Percentiles rank a stretch among this genome's conserved stretches.
Evolutionary conservation across 345 rosid species (phyloP).

Genomic region (Lepidium aucheri): DNA sequence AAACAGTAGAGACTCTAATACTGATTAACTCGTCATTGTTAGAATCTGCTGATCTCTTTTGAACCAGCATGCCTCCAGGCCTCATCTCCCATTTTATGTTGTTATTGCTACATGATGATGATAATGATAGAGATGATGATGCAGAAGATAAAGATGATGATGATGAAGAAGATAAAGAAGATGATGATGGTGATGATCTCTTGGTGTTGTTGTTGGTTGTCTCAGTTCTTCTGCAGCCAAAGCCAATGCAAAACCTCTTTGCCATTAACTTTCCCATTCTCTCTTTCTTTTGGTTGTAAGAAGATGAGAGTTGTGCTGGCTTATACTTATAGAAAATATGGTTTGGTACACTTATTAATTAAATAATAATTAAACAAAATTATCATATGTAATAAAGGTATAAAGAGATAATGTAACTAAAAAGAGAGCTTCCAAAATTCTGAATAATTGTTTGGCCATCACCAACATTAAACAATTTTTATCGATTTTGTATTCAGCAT

Average conservation of each 20-base stretch:
- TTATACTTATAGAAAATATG: constrained; percentile 17
- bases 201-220: constrained; percentile 17
- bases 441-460: too few species aligned
- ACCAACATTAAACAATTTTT: too few species aligned
- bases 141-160: background rate
- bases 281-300: background rate
- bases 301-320: constrained; percentile 15
- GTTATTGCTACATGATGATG: constrained; percentile 12
- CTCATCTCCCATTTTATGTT: constrained; percentile 85
- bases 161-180: background rate
- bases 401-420: background rate
- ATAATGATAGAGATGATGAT: background rate
- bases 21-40: constrained; percentile 40
- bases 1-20: constrained; percentile 58
- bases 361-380: background rate
- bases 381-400: background rate
- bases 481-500: too few species aligned
- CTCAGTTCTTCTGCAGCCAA: constrained; percentile 32
- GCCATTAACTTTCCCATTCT: constrained; percentile 67
- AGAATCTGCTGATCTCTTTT: constrained; percentile 50
- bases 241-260: constrained; percentile 62
- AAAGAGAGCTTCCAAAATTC: too few species aligned
- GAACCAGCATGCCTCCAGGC: constrained; percentile 98
- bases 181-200: constrained; percentile 23
- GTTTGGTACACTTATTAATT: constrained; percentile 5